Conservation (phyloP, 352 stramenopile genomes). For the Globisporangium irregulare region DNA sequence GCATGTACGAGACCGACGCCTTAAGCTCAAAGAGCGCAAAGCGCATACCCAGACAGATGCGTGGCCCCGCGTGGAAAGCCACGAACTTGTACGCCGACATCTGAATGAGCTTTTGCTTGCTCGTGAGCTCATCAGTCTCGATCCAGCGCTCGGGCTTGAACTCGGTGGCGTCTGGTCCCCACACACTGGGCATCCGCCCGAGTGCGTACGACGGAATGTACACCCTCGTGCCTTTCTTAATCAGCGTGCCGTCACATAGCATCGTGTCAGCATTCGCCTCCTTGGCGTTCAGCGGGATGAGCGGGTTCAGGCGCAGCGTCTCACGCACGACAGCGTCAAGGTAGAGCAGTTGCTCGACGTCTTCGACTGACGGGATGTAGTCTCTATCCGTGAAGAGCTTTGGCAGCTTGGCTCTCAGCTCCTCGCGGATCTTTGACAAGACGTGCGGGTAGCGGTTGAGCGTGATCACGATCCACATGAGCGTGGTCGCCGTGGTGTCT, state of each 20-base stretch:
- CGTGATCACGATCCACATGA: slow-evolving; percentile 73
- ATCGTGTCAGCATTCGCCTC: slow-evolving; percentile 49
- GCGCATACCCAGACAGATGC: slow-evolving; percentile 45
- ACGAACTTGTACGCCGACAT: slow-evolving; percentile 27
- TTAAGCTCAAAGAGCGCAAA: slow-evolving; percentile 58
- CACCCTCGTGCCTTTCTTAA: slow-evolving; percentile 45
- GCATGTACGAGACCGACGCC: slow-evolving; percentile 21
- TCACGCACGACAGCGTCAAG: slow-evolving; percentile 59
- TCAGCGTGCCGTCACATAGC: slow-evolving; percentile 51
- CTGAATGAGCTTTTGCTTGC: slow-evolving; percentile 17
- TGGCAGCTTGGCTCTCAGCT: slow-evolving; percentile 43
- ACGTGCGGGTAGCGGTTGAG: slow-evolving; percentile 61
- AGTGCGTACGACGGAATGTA: slow-evolving; percentile 58
- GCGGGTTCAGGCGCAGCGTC: slow-evolving; percentile 63
- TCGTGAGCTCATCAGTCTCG: slow-evolving; percentile 31
- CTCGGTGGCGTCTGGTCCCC: slow-evolving; percentile 41
- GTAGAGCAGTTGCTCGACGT: slow-evolving; percentile 55
- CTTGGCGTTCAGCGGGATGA: slow-evolving; percentile 56
- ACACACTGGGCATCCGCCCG: slow-evolving; percentile 39
- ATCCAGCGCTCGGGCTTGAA: slow-evolving; percentile 58
- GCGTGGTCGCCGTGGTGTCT: slow-evolving; percentile 68
- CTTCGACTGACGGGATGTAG: slow-evolving; percentile 39
- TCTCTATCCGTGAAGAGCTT: slow-evolving; percentile 25
- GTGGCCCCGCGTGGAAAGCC: slow-evolving; percentile 37
- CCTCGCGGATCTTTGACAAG: slow-evolving; percentile 36